These are phyloP conservation scores for Penicillium longicatenatum DNA, from an alignment of 495 filamentous ascomycete genomes.

Conservation along the genomic window DNA sequence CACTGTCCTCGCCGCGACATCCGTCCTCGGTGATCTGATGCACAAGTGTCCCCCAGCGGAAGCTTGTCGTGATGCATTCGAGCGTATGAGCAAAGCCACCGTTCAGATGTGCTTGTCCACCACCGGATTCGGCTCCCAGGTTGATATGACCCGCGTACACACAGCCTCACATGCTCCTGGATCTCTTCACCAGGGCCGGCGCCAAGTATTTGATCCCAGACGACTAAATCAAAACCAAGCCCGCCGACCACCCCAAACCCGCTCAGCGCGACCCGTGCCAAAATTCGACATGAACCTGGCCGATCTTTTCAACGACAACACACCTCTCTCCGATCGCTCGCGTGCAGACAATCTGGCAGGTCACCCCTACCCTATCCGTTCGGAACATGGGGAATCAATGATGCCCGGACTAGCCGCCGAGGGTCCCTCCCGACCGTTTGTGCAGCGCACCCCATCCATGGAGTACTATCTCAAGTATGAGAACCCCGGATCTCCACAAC, in stretches of 20 bases:
- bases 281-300: constrained; percentile 68
- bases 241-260: constrained; percentile 31
- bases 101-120: constrained; percentile 87
- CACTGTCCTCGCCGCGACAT: constrained; percentile 91
- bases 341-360: constrained; percentile 19
- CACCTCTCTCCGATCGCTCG: constrained; percentile 29
- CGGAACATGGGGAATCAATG: constrained; percentile 32
- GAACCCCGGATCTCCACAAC: constrained; percentile 33
- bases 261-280: constrained; percentile 45
- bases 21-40: constrained; percentile 75
- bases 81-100: constrained; percentile 92
- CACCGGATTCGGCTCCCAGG: constrained; percentile 70
- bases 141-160: constrained; percentile 33
- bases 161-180: constrained; percentile 19
- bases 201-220: constrained; percentile 31
- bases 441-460: constrained; percentile 38
- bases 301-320: constrained; percentile 46
- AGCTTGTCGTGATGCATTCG: constrained; percentile 90
- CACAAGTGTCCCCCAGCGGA: constrained; percentile 80
- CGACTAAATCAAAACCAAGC: constrained; percentile 24
- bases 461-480: constrained; percentile 44
- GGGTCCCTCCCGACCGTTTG: constrained; percentile 27
- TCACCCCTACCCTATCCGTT: constrained; percentile 25
- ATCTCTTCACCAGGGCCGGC: constrained; percentile 25
- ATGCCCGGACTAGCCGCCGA: constrained; percentile 29